A percentile compares a stretch with the other conserved stretches of the same genome.
These are phyloP conservation scores for Aspergillus aculeatinus DNA, from an alignment of 2,329 filamentous ascomycete genomes.

Conservation along the genomic window DNA sequence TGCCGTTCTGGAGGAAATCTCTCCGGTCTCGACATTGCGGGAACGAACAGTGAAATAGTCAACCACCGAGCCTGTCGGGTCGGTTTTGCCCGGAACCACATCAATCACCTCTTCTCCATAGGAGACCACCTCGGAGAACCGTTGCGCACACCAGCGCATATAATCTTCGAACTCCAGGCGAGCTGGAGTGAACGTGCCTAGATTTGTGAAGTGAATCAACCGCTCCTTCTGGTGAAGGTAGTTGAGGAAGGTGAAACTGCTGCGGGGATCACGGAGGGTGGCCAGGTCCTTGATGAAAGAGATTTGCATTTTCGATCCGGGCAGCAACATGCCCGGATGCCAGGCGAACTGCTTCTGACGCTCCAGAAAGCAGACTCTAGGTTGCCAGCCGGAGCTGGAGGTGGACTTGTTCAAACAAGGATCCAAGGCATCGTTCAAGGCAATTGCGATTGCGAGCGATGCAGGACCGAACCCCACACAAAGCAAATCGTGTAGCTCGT, in stretches of 20 bases:
- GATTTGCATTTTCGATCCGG: constrained; percentile 94
- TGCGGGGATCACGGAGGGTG: constrained; percentile 80
- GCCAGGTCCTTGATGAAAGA: constrained; percentile 96
- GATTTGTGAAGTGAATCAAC: constrained; percentile 87
- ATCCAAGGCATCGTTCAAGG: constrained; percentile 75
- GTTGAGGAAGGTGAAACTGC: constrained; percentile 92
- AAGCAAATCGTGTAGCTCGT: constrained; percentile 76
- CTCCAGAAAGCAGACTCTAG: constrained; percentile 84
- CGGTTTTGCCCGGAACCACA: constrained; percentile 60
- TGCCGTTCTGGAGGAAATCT: constrained; percentile 40
- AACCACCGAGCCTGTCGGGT: constrained; percentile 51
- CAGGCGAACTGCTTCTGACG: constrained; percentile 80
- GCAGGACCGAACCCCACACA: constrained; percentile 93
- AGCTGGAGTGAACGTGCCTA: constrained; percentile 82
- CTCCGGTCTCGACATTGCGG: constrained; percentile 54
- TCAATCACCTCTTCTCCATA: constrained; percentile 77
- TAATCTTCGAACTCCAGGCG: constrained; percentile 93
- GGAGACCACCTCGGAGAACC: constrained; percentile 70
- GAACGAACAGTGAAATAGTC: constrained; percentile 68
- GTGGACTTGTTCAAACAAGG: constrained; percentile 44
- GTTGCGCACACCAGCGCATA: constrained; percentile 83
- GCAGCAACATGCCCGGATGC: constrained; percentile 94
- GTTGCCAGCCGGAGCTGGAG: constrained; percentile 43
- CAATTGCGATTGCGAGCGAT: constrained; percentile 83
- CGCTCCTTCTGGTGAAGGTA: constrained; percentile 80